Percentiles rank a stretch among this genome's conserved stretches.
These are phyloP conservation scores for Cryptosporidium felis DNA, from an alignment of 169 alveolate genomes.

Conservation along the genomic window DNA sequence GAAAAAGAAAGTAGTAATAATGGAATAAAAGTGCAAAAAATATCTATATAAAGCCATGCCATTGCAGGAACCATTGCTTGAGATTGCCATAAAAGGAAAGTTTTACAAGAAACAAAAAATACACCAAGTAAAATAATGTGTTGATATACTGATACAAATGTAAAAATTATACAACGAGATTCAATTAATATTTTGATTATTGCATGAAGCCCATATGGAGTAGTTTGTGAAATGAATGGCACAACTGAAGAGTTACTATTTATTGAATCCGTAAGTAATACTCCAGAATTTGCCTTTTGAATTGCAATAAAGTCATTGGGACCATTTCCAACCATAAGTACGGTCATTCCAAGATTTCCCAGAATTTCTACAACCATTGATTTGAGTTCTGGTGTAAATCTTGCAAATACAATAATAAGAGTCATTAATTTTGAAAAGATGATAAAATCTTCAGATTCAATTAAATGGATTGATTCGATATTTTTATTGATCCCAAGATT, in stretches of 20 bases:
- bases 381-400: slow-evolving; percentile 62
- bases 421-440: slow-evolving; percentile 4
- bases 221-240: slow-evolving; percentile 14
- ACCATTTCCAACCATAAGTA: slow-evolving; percentile 57
- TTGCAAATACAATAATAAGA: slow-evolving; percentile 4
- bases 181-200: slow-evolving; percentile 17
- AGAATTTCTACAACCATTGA: background rate
- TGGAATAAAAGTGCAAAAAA: slow-evolving; percentile 54
- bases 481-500: background rate
- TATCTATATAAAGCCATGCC: slow-evolving; percentile 64
- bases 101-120: slow-evolving; percentile 40
- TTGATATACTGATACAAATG: slow-evolving; percentile 2
- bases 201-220: background rate
- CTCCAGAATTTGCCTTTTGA: slow-evolving; percentile 27
- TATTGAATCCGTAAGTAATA: background rate
- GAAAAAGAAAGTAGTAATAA: slow-evolving; percentile 17
- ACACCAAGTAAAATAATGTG: slow-evolving; percentile 33
- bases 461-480: background rate
- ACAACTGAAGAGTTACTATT: background rate
- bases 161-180: slow-evolving; percentile 18
- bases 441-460: background rate
- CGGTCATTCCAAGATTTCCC: slow-evolving; percentile 49
- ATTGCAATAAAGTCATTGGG: slow-evolving; percentile 34
- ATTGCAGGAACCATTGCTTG: slow-evolving; percentile 66
- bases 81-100: slow-evolving; percentile 48